Base-by-base conservation (phyloP, 768 basidiomycete species). In the Suillus lakei region DNA sequence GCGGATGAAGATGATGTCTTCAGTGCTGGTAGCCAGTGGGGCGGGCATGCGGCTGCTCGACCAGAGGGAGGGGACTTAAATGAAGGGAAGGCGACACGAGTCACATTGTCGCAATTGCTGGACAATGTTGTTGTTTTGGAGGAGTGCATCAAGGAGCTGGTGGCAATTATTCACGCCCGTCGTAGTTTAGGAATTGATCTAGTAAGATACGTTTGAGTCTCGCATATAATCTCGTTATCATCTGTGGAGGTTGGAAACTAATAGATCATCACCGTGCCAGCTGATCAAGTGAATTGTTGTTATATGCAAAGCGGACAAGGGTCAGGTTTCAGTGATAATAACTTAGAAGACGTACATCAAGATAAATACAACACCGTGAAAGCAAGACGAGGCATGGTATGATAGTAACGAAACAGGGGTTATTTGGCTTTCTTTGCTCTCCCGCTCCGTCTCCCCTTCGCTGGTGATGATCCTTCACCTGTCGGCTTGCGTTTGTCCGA, bases 121-220 rank as follows among this genome's bases (percentile, higher is more conserved):
- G 97, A 98, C 74, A 98, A 98, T 73, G 91, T 96, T 36, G 95
- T 99, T 36, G 89, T 98, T 46, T 74, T 99, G 67, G 97, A 98
- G 77, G 97, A 98, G 77, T 91, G 90, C 66, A 91, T 98, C 73
- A 98, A 98, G 79, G 97, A 99, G 76, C 80, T 96, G 39, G 88
- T 88, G 16, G 92, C 93, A 16, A 90, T 95, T 68, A 86, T 96
- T 60, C 90, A 93, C 77, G 93, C 92, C 18, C 82, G 95, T 65
- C 82, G 92, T 66, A 90, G 88, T 77, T 77, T 96, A 61, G 95
- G 95, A 10, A 91, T 96, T 67, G 95, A 96, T 78, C 83, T 88
- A 28, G 77, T 95, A 67, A 86, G 91, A 69, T 94, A 92, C 73
- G 73, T 95, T 70, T 93, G 80, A 78, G 23, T 26, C 23, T 38